Evolutionary conservation across 1,284 basidiomycete genomes (phyloP).

Genomic region (Neolentinus lepideus): DNA sequence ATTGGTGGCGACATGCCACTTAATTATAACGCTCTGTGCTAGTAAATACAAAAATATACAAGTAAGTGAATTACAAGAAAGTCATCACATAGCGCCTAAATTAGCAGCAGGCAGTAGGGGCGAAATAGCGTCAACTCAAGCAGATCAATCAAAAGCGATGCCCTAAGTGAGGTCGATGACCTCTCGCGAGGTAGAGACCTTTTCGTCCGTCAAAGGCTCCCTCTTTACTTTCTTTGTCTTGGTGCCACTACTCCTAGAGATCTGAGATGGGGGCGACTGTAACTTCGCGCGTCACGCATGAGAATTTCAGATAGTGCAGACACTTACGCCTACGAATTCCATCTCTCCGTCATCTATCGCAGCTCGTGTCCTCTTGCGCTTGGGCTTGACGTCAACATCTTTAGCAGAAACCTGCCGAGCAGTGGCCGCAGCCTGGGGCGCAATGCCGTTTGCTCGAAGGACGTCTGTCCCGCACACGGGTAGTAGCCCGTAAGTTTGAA

Average conservation of each 20-base stretch:
- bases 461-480: background rate
- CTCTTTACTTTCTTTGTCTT: background rate
- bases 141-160: too few species aligned
- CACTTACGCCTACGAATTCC: background rate
- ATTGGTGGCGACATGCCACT: too few species aligned
- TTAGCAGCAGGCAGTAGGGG: background rate
- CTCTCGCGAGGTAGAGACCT: background rate
- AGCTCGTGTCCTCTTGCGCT: background rate
- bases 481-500: background rate
- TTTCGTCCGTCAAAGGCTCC: background rate
- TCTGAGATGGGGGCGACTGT: too few species aligned
- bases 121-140: too few species aligned
- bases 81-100: background rate
- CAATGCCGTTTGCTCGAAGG: background rate
- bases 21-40: too few species aligned
- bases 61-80: background rate
- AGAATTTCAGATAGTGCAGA: too few species aligned
- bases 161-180: constrained; percentile 1
- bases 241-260: background rate
- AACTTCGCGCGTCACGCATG: too few species aligned
- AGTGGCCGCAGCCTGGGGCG: background rate
- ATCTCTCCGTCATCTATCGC: background rate
- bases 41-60: background rate
- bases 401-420: background rate
- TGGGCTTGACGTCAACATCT: background rate